phyloP scores from a whole-genome alignment of 2,329 filamentous ascomycete species.

The Alternaria postmessia region DNA sequence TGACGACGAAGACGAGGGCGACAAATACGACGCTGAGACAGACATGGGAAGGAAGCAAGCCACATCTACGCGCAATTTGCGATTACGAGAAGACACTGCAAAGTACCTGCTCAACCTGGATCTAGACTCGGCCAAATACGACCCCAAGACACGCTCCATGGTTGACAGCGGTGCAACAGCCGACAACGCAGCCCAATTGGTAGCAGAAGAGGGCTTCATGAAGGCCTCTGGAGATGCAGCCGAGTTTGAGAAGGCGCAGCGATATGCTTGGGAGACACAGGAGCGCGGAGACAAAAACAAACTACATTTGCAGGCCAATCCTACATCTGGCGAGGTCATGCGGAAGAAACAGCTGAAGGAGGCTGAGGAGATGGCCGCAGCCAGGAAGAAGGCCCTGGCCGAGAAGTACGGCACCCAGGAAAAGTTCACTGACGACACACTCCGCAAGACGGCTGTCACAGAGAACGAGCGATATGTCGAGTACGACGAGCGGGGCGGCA shows the following conservation, averaged over 20 bases:
- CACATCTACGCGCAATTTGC: constrained; percentile 87
- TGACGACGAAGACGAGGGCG: constrained; percentile 61
- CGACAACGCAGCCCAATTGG: constrained; percentile 81
- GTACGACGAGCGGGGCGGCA: constrained; percentile 87
- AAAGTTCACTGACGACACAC: constrained; percentile 65
- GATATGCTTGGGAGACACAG: constrained; percentile 94
- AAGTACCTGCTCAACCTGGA: constrained; percentile 97
- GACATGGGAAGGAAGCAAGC: constrained; percentile 96
- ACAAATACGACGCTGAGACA: constrained; percentile 87
- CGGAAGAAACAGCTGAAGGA: constrained; percentile 83
- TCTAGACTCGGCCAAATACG: constrained; percentile 95
- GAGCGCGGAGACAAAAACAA: constrained; percentile 80
- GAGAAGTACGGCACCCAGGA: constrained; percentile 84
- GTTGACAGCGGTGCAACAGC: constrained; percentile 82
- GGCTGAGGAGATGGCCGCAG: constrained; percentile 71
- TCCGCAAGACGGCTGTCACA: constrained; percentile 73
- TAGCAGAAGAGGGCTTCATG: constrained; percentile 93
- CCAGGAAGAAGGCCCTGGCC: constrained; percentile 73
- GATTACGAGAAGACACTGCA: constrained; percentile 94
- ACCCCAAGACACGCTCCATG: constrained; percentile 93
- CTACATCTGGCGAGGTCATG: constrained; percentile 86
- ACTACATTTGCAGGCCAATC: constrained; percentile 93
- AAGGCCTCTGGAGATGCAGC: constrained; percentile 87
- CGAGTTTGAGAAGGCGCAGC: constrained; percentile 88
- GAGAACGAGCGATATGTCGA: constrained; percentile 91